Evolutionary conservation across 2,329 filamentous ascomycete genomes (phyloP), one percentile per base, ranked within the genome.

Genomic region (Ophiocordyceps robertsii): DNA sequence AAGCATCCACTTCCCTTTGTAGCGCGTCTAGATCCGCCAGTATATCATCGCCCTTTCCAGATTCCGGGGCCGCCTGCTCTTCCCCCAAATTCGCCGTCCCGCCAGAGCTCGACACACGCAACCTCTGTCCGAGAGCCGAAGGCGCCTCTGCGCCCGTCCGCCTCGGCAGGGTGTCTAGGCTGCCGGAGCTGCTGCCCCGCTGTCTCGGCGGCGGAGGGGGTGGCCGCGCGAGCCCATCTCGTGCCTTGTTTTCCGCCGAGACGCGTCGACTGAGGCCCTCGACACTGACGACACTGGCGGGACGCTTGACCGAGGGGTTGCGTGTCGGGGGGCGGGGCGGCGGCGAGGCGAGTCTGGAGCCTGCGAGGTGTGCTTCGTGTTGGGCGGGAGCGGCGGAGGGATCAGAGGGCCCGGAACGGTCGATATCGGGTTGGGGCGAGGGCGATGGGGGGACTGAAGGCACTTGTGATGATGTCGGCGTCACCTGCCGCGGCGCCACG

Each of bases 1-100:
- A 54, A 4, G 75, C 82, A 60, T 90, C 83, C 33, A 90, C 83
- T 54, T 90, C 84, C 54, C 73, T 73, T 60, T 86, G 83, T 47
- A 90, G 61, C 19, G 78, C 77, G 38, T 76, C 73, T 43, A 90
- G 61, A 56, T 89, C 82, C 1, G 82, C 82, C 49, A 90, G 60
- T 45, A 89, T 85, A 53, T 84, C 75, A 36, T 64, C 49, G 44
- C 66, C 56, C 54, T 66, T 55, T 51, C 61, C 56, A 16, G 52
- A 10, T 41, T 53, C 48, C 29, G 47, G 31, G 43, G 49, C 44
- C 21, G 44, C 43, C 38, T 48, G 37, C 46, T 51, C 45, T 50
- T 49, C 37, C 9, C 33, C 17, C 33, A 16, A 36, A 19, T 12
- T 16, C 33, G 33, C 33, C 43, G 43, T 43, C 30, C 24, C 24